A percentile compares a stretch with the other conserved stretches of the same genome.
Evolutionary conservation across 768 basidiomycete species (phyloP).

Genomic region (Pisolithus albus): DNA sequence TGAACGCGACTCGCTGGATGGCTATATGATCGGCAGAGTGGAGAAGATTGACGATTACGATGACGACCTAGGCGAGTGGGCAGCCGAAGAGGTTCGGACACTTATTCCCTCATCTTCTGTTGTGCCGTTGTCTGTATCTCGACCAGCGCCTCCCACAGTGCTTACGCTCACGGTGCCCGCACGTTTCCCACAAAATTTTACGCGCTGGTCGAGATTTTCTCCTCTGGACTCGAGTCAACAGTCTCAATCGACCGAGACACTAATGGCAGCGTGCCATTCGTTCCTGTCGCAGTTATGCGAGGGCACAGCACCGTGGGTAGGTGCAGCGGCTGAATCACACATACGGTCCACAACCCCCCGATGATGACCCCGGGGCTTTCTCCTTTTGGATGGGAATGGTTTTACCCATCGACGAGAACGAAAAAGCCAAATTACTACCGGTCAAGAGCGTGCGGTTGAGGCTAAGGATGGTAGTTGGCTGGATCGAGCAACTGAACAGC

Average conservation of each 20-base stretch:
- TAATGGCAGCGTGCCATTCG: conserved; percentile 49
- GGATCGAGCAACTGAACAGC: conserved; percentile 77
- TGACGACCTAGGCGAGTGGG: conserved; percentile 27
- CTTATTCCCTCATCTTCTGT: conserved; percentile 12
- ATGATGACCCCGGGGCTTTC: conserved; percentile 58
- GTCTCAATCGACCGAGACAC: conserved; percentile 17
- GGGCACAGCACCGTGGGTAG: conserved; percentile 89
- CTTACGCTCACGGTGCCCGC: conserved; percentile 11
- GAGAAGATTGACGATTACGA: conserved; percentile 47
- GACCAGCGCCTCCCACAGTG: not conserved
- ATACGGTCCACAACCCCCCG: conserved; percentile 66
- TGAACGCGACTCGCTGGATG: conserved; percentile 78
- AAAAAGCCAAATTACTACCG: conserved; percentile 82
- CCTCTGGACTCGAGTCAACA: conserved; percentile 1
- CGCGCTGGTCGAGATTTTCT: conserved; percentile 1
- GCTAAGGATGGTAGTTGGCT: conserved; percentile 80
- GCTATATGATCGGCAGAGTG: conserved; percentile 81
- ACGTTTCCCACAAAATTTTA: conserved; percentile 1
- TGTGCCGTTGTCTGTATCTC: conserved; percentile 1
- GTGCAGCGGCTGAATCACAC: conserved; percentile 77
- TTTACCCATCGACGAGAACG: conserved; percentile 85
- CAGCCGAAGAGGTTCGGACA: conserved; percentile 7
- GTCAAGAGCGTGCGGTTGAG: conserved; percentile 73
- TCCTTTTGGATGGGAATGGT: conserved; percentile 89
- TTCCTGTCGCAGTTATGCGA: conserved; percentile 56